phyloP scores from a whole-genome alignment of 2,329 filamentous ascomycete genomes.

The Ophiocordyceps polyrhachis-furcata region DNA sequence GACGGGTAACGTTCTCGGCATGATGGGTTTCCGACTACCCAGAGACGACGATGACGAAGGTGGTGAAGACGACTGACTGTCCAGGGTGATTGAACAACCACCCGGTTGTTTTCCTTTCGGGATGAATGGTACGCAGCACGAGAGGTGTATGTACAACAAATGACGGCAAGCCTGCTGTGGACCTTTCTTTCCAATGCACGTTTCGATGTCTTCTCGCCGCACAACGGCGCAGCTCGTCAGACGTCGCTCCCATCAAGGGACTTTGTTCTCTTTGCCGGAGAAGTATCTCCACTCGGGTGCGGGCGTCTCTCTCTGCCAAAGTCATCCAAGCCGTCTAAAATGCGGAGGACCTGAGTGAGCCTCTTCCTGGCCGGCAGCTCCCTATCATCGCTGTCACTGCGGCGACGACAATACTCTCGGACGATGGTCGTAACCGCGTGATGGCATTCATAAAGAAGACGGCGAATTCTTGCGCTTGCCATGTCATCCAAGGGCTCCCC shows the following conservation, averaged over 20 bases:
- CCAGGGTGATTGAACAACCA: background rate
- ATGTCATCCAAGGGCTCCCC: conserved; percentile 21
- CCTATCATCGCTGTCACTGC: conserved; percentile 24
- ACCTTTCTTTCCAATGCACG: background rate
- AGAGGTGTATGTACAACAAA: background rate
- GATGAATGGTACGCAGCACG: background rate
- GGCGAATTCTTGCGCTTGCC: conserved; percentile 23
- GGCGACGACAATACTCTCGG: conserved; percentile 34
- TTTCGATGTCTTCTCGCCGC: background rate
- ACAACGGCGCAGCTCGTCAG: background rate
- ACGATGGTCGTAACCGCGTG: conserved; percentile 34
- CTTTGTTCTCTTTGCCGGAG: conserved; percentile 25
- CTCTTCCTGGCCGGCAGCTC: conserved; percentile 35
- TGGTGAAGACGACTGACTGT: conserved; percentile 8
- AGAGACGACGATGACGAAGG: conserved; percentile 49
- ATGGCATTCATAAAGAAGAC: conserved; percentile 40
- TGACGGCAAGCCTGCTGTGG: background rate
- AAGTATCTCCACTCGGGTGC: conserved; percentile 21
- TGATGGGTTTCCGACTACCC: conserved; percentile 71
- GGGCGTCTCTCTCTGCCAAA: conserved; percentile 10
- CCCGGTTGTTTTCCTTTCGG: background rate
- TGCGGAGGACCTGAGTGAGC: conserved; percentile 26
- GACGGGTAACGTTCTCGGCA: conserved; percentile 66
- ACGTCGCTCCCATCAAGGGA: conserved; percentile 5
- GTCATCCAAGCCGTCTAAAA: conserved; percentile 23